Percentiles rank a stretch among this genome's conserved stretches.
Evolutionary conservation across 1,284 basidiomycete species (phyloP).

Genomic region (Apiotrichum veenhuisii): DNA sequence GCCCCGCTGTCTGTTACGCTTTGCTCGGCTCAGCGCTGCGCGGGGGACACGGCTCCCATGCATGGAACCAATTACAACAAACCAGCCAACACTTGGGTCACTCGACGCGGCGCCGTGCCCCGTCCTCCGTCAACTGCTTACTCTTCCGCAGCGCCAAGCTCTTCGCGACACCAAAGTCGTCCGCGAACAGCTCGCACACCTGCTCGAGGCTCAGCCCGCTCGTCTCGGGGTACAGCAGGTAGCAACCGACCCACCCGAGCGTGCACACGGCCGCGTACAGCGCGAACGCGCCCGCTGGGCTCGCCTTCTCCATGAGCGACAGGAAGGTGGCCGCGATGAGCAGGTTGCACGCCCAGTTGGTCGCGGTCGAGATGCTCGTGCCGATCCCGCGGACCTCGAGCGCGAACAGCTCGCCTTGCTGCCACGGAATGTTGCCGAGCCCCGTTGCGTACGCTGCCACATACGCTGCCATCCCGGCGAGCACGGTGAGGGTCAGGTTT

Average conservation of each 20-base stretch:
- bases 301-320: conserved; percentile 69
- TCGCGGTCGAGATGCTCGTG: conserved; percentile 71
- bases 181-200: conserved; percentile 53
- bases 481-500: conserved; percentile 64
- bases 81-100: not conserved
- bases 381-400: conserved; percentile 78
- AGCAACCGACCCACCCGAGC: conserved; percentile 65
- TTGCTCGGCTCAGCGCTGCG: no score
- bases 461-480: conserved; percentile 74
- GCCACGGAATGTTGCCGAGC: conserved; percentile 76
- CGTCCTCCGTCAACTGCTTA: not conserved
- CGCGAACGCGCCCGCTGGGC: conserved; percentile 72
- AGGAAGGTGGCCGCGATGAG: conserved; percentile 72
- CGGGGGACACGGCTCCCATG: no score
- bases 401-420: conserved; percentile 74
- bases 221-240: conserved; percentile 71
- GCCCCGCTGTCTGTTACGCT: no score
- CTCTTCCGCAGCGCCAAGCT: conserved; percentile 36
- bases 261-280: conserved; percentile 73
- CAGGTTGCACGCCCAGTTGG: conserved; percentile 73
- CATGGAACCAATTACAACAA: no score
- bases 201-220: conserved; percentile 49
- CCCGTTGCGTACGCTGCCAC: conserved; percentile 78
- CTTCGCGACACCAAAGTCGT: conserved; percentile 52
- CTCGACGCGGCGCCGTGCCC: not conserved